phyloP scores from a whole-genome alignment of 2,329 filamentous ascomycete species.

The Aspergillus sp. region DNA sequence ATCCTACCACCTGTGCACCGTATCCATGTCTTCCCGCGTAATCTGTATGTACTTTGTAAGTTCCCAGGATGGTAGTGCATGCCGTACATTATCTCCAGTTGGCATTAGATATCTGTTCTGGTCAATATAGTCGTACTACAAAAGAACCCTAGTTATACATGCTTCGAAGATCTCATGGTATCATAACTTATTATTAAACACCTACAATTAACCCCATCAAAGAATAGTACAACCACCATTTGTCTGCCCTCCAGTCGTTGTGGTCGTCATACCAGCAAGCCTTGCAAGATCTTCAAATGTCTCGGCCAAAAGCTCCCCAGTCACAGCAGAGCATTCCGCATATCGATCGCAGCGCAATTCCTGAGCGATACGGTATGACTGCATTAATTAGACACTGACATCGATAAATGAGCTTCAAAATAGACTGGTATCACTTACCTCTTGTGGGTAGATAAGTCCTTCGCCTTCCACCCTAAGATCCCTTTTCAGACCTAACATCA shows the following conservation, averaged over 20 bases:
- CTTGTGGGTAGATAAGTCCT: conserved; percentile 39
- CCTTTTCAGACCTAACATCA: conserved; percentile 56
- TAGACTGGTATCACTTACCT: conserved; percentile 24
- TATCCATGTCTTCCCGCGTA: too few relatives aligned
- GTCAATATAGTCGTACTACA: too few relatives aligned
- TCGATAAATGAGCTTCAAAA: conserved; percentile 11
- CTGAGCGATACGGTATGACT: conserved; percentile 55
- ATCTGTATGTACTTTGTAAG: too few relatives aligned
- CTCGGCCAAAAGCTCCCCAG: conserved; percentile 55
- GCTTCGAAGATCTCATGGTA: too few relatives aligned
- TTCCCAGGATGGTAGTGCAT: too few relatives aligned
- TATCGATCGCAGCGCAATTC: conserved; percentile 59
- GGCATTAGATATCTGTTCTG: too few relatives aligned
- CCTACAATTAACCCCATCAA: conserved; percentile 28
- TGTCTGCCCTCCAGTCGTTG: conserved; percentile 47
- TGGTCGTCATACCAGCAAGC: conserved; percentile 56
- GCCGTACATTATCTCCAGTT: too few relatives aligned
- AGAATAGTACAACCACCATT: conserved; percentile 39
- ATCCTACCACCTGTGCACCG: too few relatives aligned
- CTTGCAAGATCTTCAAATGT: conserved; percentile 58
- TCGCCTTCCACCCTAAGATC: conserved; percentile 49
- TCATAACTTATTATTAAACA: too few relatives aligned
- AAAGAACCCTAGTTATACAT: too few relatives aligned
- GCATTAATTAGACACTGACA: conserved; percentile 14
- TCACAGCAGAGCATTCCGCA: conserved; percentile 59